A percentile compares a stretch with the other conserved stretches of the same genome.
These are phyloP conservation scores for Alternaria solani DNA, from an alignment of 2,329 filamentous ascomycete species.

Conservation along the genomic window DNA sequence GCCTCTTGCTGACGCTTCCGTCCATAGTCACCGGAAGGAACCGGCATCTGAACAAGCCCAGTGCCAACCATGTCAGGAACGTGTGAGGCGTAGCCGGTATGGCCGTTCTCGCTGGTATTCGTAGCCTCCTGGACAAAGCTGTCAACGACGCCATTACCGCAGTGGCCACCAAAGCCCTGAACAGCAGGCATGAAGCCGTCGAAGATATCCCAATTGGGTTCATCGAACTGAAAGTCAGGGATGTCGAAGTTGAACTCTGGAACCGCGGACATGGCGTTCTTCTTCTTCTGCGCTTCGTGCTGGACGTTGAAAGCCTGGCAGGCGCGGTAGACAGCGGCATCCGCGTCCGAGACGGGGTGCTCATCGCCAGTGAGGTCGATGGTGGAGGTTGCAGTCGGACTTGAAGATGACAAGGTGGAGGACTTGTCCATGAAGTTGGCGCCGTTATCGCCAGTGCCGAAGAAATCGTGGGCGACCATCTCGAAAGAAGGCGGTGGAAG, in stretches of 20 bases:
- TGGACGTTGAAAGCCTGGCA: background rate
- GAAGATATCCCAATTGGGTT: background rate
- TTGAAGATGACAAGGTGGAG: background rate
- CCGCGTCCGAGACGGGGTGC: background rate
- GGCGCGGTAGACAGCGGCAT: background rate
- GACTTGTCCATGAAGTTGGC: background rate
- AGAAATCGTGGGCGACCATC: slow-evolving; percentile 2
- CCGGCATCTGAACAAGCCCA: slow-evolving; percentile 3
- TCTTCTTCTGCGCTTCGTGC: background rate
- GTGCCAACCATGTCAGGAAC: background rate
- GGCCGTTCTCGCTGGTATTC: slow-evolving; percentile 1
- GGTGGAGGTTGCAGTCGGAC: background rate
- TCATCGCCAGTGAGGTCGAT: background rate
- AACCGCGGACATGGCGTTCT: background rate
- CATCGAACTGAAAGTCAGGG: background rate
- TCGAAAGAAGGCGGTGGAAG: background rate
- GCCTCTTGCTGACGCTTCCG: slow-evolving; percentile 29
- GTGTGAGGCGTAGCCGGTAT: background rate
- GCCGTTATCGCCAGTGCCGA: background rate
- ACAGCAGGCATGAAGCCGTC: background rate
- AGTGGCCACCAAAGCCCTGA: background rate
- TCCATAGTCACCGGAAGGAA: slow-evolving; percentile 8
- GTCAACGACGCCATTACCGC: slow-evolving; percentile 3
- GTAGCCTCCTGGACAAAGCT: background rate
- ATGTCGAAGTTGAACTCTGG: background rate